A percentile compares a stretch with the other conserved stretches of the same genome.
Evolutionary conservation across 148 eudicot species (phyloP).

Genomic region (Chenopodium album): DNA sequence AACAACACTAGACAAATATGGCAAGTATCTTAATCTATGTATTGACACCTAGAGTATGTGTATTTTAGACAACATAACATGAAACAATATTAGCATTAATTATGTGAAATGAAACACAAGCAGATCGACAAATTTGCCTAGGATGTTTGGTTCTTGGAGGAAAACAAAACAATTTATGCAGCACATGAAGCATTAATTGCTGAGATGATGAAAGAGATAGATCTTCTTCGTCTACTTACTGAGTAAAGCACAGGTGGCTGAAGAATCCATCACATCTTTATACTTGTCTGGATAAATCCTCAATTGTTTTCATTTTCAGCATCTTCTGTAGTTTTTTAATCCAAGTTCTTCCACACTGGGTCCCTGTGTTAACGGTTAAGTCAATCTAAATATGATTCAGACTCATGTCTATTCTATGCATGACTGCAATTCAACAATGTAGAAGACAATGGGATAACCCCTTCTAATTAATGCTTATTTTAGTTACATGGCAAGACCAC

Average conservation of each 20-base stretch:
- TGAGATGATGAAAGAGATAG: constrained; percentile 4
- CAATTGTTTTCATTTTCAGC: constrained; percentile 18
- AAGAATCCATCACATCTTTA: constrained; percentile 23
- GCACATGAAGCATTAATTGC: constrained; percentile 20
- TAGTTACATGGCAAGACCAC: background rate
- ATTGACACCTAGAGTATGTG: background rate
- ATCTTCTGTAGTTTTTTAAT: background rate
- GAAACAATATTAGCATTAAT: background rate
- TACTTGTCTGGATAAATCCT: constrained; percentile 12
- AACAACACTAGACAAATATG: background rate
- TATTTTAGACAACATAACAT: constrained; percentile 15
- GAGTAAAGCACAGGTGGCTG: constrained; percentile 25
- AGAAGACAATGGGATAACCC: constrained; percentile 14
- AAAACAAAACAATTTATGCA: constrained; percentile 2
- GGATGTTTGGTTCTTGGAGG: constrained; percentile 1
- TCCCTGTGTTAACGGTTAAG: constrained; percentile 9
- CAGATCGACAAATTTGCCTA: constrained; percentile 15
- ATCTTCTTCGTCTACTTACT: constrained; percentile 24
- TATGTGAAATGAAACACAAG: background rate
- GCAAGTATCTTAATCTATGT: background rate
- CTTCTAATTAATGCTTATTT: constrained; percentile 18
- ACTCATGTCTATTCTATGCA: constrained; percentile 19
- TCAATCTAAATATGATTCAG: constrained; percentile 19
- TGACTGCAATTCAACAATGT: constrained; percentile 26
- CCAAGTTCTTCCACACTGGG: background rate